Conservation (phyloP, 1,284 basidiomycete genomes). For the Puccinia polysora region DNA sequence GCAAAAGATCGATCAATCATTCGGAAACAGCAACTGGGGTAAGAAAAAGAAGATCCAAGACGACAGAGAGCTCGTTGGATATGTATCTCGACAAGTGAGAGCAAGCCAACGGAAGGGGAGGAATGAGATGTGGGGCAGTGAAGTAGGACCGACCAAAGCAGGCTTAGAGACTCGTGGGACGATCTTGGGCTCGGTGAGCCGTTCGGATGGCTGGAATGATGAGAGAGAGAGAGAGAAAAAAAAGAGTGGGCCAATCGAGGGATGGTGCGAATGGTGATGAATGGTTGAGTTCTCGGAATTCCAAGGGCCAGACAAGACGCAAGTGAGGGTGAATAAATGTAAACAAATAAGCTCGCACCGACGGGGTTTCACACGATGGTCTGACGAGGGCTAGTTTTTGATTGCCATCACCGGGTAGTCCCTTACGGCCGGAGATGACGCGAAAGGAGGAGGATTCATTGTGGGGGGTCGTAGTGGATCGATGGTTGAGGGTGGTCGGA, state of each 20-base stretch:
- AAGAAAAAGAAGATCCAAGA: too few species aligned
- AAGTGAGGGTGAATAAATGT: neutral
- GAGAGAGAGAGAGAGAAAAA: neutral
- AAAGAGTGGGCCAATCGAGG: too few species aligned
- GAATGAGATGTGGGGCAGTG: neutral
- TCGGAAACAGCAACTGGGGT: too few species aligned
- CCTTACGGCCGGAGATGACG: slow-evolving; percentile 42
- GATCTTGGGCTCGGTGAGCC: slow-evolving; percentile 28
- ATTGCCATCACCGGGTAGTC: slow-evolving; percentile 38
- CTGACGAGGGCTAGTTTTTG: slow-evolving; percentile 30
- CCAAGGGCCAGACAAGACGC: neutral
- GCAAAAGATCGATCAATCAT: neutral
- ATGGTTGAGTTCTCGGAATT: neutral
- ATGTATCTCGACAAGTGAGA: too few species aligned
- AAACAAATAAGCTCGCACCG: neutral
- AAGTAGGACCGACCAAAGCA: slow-evolving; percentile 6
- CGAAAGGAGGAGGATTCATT: slow-evolving; percentile 29
- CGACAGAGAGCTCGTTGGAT: too few species aligned
- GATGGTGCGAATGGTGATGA: too few species aligned
- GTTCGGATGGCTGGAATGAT: neutral
- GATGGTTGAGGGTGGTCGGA: slow-evolving; percentile 8
- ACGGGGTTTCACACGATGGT: slow-evolving; percentile 2
- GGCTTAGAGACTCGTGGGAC: slow-evolving; percentile 22
- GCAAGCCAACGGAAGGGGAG: neutral
- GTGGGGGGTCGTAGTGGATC: neutral